A percentile compares a stretch with the other conserved stretches of the same genome.
Evolutionary conservation across 1,284 basidiomycete species (phyloP).

Genomic region (Apiotrichum porosum): DNA sequence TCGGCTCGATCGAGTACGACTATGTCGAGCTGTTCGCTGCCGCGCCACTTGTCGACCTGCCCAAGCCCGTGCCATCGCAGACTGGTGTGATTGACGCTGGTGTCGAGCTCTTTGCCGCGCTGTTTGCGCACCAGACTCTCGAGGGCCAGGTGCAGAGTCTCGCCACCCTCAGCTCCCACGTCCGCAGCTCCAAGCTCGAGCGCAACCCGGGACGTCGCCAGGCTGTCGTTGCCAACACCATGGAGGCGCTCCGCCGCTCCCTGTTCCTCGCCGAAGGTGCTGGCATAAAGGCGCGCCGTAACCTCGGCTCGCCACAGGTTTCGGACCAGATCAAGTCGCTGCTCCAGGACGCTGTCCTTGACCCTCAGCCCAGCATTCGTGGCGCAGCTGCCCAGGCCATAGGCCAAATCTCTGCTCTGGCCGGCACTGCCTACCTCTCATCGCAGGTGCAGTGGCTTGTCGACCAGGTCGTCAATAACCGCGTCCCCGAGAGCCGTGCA

Average conservation of each 20-base stretch:
- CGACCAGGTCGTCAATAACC: slow-evolving; percentile 93
- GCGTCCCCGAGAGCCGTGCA: slow-evolving; percentile 85
- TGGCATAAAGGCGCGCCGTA: slow-evolving; percentile 60
- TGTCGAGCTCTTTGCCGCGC: slow-evolving; percentile 73
- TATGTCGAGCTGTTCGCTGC: slow-evolving; percentile 63
- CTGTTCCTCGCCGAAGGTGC: slow-evolving; percentile 59
- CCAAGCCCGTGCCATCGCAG: slow-evolving; percentile 63
- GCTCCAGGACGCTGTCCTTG: slow-evolving; percentile 74
- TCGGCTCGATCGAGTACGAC: slow-evolving; percentile 83
- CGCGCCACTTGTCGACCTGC: slow-evolving; percentile 10
- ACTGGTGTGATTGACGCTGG: slow-evolving; percentile 86
- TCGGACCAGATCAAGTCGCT: slow-evolving; percentile 66
- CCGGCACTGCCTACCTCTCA: slow-evolving; percentile 79
- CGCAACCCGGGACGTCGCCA: slow-evolving; percentile 83
- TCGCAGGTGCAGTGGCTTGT: slow-evolving; percentile 86
- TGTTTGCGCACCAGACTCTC: slow-evolving; percentile 75
- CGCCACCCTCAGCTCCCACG: slow-evolving; percentile 58
- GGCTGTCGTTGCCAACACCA: slow-evolving; percentile 77
- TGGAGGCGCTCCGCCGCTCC: slow-evolving; percentile 72
- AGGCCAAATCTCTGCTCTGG: slow-evolving; percentile 78
- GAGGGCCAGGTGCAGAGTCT: slow-evolving; percentile 64
- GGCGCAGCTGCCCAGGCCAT: slow-evolving; percentile 82
- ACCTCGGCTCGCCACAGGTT: slow-evolving; percentile 65
- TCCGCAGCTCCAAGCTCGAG: slow-evolving; percentile 74
- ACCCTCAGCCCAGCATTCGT: slow-evolving; percentile 72